Evolutionary conservation across 1,284 basidiomycete genomes (phyloP), one percentile per base, ranked within the genome.

Genomic region (Ceratobasidium sp.): DNA sequence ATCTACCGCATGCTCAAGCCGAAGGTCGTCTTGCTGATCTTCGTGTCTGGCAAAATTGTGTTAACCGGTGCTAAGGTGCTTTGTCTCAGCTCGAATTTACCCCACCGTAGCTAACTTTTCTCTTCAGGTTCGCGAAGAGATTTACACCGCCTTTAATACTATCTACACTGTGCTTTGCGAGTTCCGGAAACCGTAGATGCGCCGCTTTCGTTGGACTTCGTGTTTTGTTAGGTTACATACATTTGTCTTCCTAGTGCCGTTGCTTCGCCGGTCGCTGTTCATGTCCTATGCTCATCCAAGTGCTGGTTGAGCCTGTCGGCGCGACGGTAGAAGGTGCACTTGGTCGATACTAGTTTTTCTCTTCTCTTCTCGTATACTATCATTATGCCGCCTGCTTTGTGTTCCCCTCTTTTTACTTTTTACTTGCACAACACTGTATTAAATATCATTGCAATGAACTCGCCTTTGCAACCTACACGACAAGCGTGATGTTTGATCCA

Each of bases 1-100:
- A 99, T 99, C 85, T 99, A 99, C 85, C 95, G 98, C 83, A 99
- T 99, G 98, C 95, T 99, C 87, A 99, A 99, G 87, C 98, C 98
- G 15, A 99, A 99, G 87, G 98, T 99, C 81, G 98, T 99, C 73
- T 88, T 99, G 49, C 90, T 99, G 78, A 99, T 99, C 84, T 99
- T 99, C 86, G 98, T 99, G 13, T 99, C 97, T 23, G 98, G 98
- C 79, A 99, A 99, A 89, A 99, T 99, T 83, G 97, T 99, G 79
- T 89, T 99, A 83, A 99, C 98, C 20, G 97, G 98, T 85, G 98
- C 97, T 63, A 99, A 99, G 93, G 97, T 96, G 86, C 88, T 85
- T 83, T 75, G 77, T 3, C 80, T 81, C 63, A 18, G 13, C 9
- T 55, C 2, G 51, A 42, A 4, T 28, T 0, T 3, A 15, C 2